Evolutionary conservation across 108 stramenopile species (phyloP).

Genomic region (Discostella stelligeroides): DNA sequence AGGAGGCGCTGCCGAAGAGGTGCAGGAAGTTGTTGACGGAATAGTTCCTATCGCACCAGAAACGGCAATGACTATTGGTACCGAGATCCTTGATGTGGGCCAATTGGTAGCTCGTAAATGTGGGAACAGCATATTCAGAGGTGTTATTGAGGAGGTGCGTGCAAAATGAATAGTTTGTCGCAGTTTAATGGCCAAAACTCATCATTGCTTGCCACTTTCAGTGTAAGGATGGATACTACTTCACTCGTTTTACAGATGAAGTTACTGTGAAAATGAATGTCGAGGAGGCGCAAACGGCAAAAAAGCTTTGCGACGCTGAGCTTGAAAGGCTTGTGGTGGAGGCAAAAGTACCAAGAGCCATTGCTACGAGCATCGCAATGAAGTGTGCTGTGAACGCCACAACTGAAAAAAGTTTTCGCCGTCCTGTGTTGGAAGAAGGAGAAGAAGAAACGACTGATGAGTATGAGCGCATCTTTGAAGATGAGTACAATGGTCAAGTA

Average conservation of each 20-base stretch:
- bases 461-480: slow-evolving; percentile 41
- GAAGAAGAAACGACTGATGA: slow-evolving; percentile 32
- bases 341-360: slow-evolving; percentile 7
- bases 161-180: background rate
- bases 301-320: slow-evolving; percentile 20
- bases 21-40: background rate
- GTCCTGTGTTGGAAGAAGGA: slow-evolving; percentile 24
- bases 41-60: background rate
- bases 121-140: background rate
- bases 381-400: slow-evolving; percentile 4
- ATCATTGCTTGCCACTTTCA: background rate
- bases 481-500: slow-evolving; percentile 28
- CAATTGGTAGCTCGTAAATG: background rate
- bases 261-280: slow-evolving; percentile 31
- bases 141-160: background rate
- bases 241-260: slow-evolving; percentile 17
- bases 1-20: background rate
- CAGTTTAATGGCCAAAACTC: background rate
- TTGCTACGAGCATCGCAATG: slow-evolving; percentile 9
- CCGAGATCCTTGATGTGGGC: background rate
- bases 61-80: background rate
- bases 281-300: slow-evolving; percentile 7
- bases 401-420: slow-evolving; percentile 7
- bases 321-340: background rate
- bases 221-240: slow-evolving; percentile 23